phyloP scores from a whole-genome alignment of 2,329 filamentous ascomycete genomes.

The Gremmenia infestans region DNA sequence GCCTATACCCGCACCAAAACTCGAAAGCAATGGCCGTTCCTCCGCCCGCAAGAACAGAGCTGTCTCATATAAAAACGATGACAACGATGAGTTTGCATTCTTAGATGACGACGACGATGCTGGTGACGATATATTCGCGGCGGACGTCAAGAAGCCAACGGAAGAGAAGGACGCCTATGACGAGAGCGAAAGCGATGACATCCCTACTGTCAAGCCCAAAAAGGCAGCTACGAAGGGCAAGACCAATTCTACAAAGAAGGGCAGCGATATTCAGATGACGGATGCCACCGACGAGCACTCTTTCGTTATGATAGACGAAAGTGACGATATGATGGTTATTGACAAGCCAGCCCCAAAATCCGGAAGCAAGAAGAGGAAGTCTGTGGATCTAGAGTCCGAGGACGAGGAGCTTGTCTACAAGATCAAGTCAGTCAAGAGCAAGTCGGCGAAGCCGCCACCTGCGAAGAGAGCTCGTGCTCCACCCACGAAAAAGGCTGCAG shows the following conservation, averaged over 20 bases:
- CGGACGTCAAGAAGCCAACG: slow-evolving; percentile 59
- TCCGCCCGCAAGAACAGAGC: slow-evolving; percentile 26
- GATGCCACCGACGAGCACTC: slow-evolving; percentile 30
- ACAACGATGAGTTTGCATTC: slow-evolving; percentile 53
- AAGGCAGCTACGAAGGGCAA: slow-evolving; percentile 33
- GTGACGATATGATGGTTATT: slow-evolving; percentile 38
- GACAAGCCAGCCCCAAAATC: slow-evolving; percentile 24
- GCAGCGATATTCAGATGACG: slow-evolving; percentile 43
- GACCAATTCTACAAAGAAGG: slow-evolving; percentile 35
- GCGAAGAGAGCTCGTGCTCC: slow-evolving; percentile 32
- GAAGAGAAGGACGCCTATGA: slow-evolving; percentile 70
- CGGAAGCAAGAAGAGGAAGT: slow-evolving; percentile 52
- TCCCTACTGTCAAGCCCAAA: slow-evolving; percentile 54
- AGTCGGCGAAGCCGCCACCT: slow-evolving; percentile 29
- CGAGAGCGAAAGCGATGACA: slow-evolving; percentile 63
- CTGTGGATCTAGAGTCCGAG: slow-evolving; percentile 48
- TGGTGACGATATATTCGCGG: slow-evolving; percentile 80
- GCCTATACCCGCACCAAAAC: slow-evolving; percentile 11
- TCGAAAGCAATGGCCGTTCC: slow-evolving; percentile 21
- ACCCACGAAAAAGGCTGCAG: slow-evolving; percentile 54
- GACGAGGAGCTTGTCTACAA: slow-evolving; percentile 50
- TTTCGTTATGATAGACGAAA: slow-evolving; percentile 35
- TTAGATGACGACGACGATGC: slow-evolving; percentile 65
- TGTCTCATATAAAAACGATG: slow-evolving; percentile 19
- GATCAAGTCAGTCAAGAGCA: slow-evolving; percentile 46